Conservation (phyloP, 768 basidiomycete species). For the Phlegmacium glaucopus region DNA sequence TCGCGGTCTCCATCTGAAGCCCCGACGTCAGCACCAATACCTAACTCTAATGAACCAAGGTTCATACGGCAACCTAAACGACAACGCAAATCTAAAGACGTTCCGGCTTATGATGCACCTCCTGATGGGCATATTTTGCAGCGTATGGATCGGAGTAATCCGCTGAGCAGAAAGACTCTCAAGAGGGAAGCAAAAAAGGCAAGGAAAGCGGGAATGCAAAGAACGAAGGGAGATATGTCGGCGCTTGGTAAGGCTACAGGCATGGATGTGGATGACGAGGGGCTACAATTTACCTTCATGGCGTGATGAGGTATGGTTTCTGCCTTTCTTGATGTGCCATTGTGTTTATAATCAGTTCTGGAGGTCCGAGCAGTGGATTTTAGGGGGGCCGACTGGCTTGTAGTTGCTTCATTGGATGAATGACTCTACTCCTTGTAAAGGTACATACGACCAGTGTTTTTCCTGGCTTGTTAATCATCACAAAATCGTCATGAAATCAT, state of each 20-base stretch:
- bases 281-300: conserved; percentile 47
- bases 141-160: conserved; percentile 53
- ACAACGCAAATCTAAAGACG: conserved; percentile 51
- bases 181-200: conserved; percentile 66
- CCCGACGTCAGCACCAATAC: conserved; percentile 7
- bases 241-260: conserved; percentile 18
- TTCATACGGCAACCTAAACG: conserved; percentile 53
- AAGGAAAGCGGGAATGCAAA: conserved; percentile 41
- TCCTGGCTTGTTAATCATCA: no score
- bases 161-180: conserved; percentile 53
- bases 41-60: conserved; percentile 11
- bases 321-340: neutral
- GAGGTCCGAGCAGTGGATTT: no score
- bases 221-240: conserved; percentile 20
- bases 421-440: no score
- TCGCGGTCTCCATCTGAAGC: conserved; percentile 33
- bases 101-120: conserved; percentile 49
- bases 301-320: conserved; percentile 19
- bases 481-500: no score
- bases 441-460: no score
- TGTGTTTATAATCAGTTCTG: neutral
- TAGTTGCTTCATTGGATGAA: no score
- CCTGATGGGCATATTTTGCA: conserved; percentile 43
- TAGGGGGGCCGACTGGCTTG: no score
- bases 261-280: conserved; percentile 49